phyloP scores from a whole-genome alignment of 1,284 basidiomycete genomes.

The Microbotryomycetes sp. region DNA sequence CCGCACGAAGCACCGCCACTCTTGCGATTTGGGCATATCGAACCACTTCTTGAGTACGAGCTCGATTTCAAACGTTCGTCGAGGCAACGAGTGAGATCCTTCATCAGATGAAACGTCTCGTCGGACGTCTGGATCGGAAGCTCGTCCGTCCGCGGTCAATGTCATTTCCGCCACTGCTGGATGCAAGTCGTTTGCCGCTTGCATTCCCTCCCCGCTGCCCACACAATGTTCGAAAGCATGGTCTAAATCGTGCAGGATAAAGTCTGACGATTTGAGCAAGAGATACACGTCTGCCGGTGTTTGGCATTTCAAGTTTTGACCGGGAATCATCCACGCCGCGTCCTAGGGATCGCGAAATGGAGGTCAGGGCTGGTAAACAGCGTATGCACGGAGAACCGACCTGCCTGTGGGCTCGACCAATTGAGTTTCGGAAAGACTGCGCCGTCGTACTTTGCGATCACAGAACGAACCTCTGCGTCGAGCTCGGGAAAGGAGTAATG shows the following conservation, averaged over 20 bases:
- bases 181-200: no score
- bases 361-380: background rate
- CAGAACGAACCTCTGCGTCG: slow-evolving; percentile 61
- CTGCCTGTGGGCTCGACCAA: slow-evolving; percentile 79
- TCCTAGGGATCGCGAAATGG: slow-evolving; percentile 51
- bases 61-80: slow-evolving; percentile 57
- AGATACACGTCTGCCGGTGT: slow-evolving; percentile 86
- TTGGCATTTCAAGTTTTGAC: slow-evolving; percentile 78
- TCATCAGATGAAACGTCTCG: background rate
- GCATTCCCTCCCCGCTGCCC: no score
- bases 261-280: slow-evolving; percentile 86
- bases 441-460: slow-evolving; percentile 59
- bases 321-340: slow-evolving; percentile 81
- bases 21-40: slow-evolving; percentile 69
- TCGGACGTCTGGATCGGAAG: background rate
- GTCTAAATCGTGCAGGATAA: slow-evolving; percentile 71
- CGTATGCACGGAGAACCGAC: slow-evolving; percentile 24
- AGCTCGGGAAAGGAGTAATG: slow-evolving; percentile 65
- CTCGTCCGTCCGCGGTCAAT: background rate
- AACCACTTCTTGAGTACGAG: slow-evolving; percentile 92
- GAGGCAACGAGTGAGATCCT: background rate
- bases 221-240: slow-evolving; percentile 42
- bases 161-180: slow-evolving; percentile 36
- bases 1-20: slow-evolving; percentile 80
- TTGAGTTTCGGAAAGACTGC: slow-evolving; percentile 93